Evolutionary conservation across 257 asterid genomes (phyloP).

Genomic region (Solanum pinnatisectum): DNA sequence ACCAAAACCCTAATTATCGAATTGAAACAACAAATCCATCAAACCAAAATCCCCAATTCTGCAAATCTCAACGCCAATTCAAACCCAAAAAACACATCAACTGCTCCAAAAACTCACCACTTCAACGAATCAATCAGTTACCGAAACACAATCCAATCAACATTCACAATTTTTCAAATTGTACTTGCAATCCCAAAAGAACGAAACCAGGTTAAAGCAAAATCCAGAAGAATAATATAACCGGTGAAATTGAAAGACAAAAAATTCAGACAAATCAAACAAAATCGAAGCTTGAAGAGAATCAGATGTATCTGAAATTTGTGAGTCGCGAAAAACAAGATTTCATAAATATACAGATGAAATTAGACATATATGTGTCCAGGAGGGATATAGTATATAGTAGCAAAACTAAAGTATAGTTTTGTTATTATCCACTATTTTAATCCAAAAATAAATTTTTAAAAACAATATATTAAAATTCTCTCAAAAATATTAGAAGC

Average conservation of each 20-base stretch:
- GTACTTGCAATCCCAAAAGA: neutral
- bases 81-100: neutral
- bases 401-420: neutral
- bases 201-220: neutral
- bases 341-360: neutral
- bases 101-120: conserved; percentile 16
- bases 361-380: neutral
- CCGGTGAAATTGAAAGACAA: neutral
- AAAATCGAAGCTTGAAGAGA: neutral
- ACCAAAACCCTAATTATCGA: neutral
- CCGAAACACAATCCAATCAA: conserved; percentile 6
- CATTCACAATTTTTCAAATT: neutral
- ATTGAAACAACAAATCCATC: neutral
- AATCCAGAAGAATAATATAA: neutral
- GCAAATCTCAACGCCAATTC: neutral
- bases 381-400: neutral
- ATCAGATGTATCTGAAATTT: neutral
- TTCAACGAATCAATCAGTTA: neutral
- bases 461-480: neutral
- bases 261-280: neutral
- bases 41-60: neutral
- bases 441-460: neutral
- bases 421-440: neutral
- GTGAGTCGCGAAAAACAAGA: neutral
- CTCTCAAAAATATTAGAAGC: conserved; percentile 5